Base-by-base conservation (phyloP, 139 green algal genomes). In the Micractinium sp. region DNA sequence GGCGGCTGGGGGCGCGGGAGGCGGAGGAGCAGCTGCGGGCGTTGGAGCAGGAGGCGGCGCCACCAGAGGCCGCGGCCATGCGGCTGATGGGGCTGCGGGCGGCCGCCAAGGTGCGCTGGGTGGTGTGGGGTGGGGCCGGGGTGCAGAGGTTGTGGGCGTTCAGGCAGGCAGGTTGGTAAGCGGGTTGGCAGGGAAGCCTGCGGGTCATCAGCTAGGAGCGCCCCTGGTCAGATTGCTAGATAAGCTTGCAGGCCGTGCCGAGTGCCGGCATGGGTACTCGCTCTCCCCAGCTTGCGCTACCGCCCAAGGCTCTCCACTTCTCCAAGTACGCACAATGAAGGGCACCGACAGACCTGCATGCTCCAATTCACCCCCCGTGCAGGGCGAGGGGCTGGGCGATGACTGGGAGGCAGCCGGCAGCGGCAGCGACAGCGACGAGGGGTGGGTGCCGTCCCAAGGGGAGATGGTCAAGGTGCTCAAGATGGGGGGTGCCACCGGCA, bases 401-500 rank as follows among this genome's bases (percentile, higher is more conserved):
- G 66, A 86, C 33, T 5, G 60, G 39, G 56, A 85, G 69, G 39
- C 29, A 33, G 38, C 20, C 56, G 19, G 78, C 66, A 73, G 85
- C 71, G 33, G 66, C 74, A 82, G 74, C 35, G 38, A 73, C 47
- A 27, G 76, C n/a, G 87, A 15, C 29, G 33, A 60, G 27, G 71
- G 41, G 29, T 94, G 90, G 90, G 7, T 27, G 36, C 91, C 91
- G 0, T 13, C 41, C 36, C 39, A 74, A 22, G 91, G 91, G 38
- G 87, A 93, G 38, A 35, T 23, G 0, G 91, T 94, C 77, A 29
- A 27, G 0, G 86, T 94, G 53, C 66, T 88, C 12, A 92, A 82
- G 56, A 93, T 93, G 91, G 91, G 87, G 20, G 91, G 91, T 19
- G 88, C 82, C 0, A 9, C 22, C 36, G 91, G 87, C 56, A 86